phyloP scores from a whole-genome alignment of 352 stramenopile species.

The Globisporangium radiosum region DNA sequence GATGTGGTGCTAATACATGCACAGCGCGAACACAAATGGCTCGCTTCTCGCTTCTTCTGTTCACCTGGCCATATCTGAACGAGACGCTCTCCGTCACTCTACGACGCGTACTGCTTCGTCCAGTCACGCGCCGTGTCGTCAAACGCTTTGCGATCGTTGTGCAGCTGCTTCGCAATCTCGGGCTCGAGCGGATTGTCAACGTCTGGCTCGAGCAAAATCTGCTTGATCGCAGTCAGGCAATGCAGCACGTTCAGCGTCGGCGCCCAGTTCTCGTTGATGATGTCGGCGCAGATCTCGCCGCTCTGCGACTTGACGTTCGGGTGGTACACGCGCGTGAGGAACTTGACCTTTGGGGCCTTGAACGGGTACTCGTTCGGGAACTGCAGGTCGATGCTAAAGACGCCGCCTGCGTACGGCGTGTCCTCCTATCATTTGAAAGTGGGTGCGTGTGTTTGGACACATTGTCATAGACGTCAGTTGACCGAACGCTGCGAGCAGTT shows the following conservation, averaged over 20 bases:
- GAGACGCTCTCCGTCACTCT: constrained; percentile 7
- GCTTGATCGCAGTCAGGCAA: constrained; percentile 90
- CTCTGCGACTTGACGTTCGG: constrained; percentile 94
- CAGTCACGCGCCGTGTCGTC: constrained; percentile 90
- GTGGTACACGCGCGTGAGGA: constrained; percentile 95
- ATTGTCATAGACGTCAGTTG: too few species aligned
- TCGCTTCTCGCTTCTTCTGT: too few species aligned
- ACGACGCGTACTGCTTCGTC: constrained; percentile 88
- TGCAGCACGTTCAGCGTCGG: constrained; percentile 93
- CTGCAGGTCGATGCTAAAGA: constrained; percentile 93
- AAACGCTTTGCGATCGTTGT: constrained; percentile 92
- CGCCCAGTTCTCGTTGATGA: constrained; percentile 94
- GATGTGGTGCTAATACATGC: background rate
- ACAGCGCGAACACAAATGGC: too few species aligned
- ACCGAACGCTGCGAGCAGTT: too few species aligned
- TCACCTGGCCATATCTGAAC: too few species aligned
- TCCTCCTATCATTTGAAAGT: constrained; percentile 39
- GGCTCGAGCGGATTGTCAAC: constrained; percentile 95
- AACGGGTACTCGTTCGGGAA: constrained; percentile 97
- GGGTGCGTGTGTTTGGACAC: too few species aligned
- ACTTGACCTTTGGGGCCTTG: constrained; percentile 91
- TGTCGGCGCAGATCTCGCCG: constrained; percentile 94
- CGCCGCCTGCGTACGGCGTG: constrained; percentile 81
- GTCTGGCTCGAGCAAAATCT: constrained; percentile 93
- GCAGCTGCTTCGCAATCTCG: constrained; percentile 91